phyloP scores from a whole-genome alignment of 495 filamentous ascomycete species.

The Daldinia grandis region DNA sequence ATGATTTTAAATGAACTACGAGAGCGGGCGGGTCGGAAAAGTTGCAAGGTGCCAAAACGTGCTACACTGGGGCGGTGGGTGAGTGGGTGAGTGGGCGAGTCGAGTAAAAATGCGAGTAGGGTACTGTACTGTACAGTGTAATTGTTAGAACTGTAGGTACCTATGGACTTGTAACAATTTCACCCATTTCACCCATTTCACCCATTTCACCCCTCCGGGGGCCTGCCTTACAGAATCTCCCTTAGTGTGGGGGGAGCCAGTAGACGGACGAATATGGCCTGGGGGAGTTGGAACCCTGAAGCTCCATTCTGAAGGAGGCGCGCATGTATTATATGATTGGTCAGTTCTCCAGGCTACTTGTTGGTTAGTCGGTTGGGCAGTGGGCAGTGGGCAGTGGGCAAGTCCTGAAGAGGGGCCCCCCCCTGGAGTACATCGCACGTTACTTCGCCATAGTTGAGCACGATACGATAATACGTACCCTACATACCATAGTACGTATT shows the following conservation, averaged over 20 bases:
- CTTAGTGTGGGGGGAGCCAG: conserved; percentile 44
- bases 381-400: conserved; percentile 10
- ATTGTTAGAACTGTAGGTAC: conserved; percentile 27
- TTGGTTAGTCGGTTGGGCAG: conserved; percentile 31
- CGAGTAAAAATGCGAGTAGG: neutral
- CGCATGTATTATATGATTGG: conserved; percentile 34
- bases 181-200: neutral
- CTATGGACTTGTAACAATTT: conserved; percentile 18
- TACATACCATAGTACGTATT: neutral
- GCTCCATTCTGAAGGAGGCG: conserved; percentile 35
- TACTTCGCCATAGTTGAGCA: conserved; percentile 3
- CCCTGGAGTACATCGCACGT: conserved; percentile 6
- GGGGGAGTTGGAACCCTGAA: conserved; percentile 42
- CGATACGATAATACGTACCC: conserved; percentile 15
- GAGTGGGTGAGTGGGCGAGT: conserved; percentile 2
- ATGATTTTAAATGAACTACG: conserved; percentile 49
- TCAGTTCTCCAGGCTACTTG: conserved; percentile 9
- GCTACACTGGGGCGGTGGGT: conserved; percentile 38
- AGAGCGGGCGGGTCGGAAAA: conserved; percentile 45
- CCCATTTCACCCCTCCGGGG: conserved; percentile 34
- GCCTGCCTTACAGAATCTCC: conserved; percentile 39
- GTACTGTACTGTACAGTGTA: conserved; percentile 32
- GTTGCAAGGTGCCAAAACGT: conserved; percentile 39
- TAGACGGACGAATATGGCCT: conserved; percentile 41
- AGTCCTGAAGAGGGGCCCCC: conserved; percentile 26